A percentile compares a stretch with the other conserved stretches of the same genome.
Evolutionary conservation across 805 yeast species (phyloP).

Genomic region (Candida krabiensis): DNA sequence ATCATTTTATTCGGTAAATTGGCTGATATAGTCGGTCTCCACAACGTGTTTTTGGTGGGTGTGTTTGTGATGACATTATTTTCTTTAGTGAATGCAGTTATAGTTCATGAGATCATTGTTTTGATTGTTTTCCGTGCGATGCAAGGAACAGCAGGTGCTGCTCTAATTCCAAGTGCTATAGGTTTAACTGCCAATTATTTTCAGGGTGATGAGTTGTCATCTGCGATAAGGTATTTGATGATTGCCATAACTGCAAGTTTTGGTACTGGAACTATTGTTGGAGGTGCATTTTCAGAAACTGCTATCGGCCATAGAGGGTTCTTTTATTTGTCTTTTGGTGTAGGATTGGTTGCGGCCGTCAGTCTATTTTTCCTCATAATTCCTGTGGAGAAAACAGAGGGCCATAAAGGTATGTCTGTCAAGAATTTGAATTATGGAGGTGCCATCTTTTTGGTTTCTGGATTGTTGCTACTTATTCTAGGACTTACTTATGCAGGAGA

Average conservation of each 20-base stretch:
- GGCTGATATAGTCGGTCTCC: conserved; percentile 42
- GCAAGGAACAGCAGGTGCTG: conserved; percentile 45
- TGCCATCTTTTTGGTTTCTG: conserved; percentile 32
- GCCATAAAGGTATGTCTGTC: conserved; percentile 19
- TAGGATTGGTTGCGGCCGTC: conserved; percentile 17
- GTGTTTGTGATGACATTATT: conserved; percentile 16
- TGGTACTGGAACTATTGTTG: conserved; percentile 41
- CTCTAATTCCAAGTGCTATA: conserved; percentile 35
- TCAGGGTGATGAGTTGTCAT: conserved; percentile 13
- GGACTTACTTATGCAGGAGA: conserved; percentile 47
- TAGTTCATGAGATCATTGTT: conserved; percentile 33
- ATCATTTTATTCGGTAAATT: conserved; percentile 43
- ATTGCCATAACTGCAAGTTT: conserved; percentile 29
- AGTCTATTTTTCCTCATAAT: conserved; percentile 26
- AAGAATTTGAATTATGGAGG: conserved; percentile 38
- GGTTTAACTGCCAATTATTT: conserved; percentile 26
- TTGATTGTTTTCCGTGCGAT: conserved; percentile 44
- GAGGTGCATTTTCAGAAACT: conserved; percentile 43
- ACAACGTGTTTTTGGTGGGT: conserved; percentile 29
- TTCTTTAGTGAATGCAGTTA: conserved; percentile 37
- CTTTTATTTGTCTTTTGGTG: conserved; percentile 38
- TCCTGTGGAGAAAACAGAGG: conserved; percentile 29
- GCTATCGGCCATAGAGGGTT: conserved; percentile 39
- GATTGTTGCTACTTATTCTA: conserved; percentile 38
- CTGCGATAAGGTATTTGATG: conserved; percentile 16